Evolutionary conservation across 2,329 filamentous ascomycete genomes (phyloP).

Genomic region (Coniochaeta sp.): DNA sequence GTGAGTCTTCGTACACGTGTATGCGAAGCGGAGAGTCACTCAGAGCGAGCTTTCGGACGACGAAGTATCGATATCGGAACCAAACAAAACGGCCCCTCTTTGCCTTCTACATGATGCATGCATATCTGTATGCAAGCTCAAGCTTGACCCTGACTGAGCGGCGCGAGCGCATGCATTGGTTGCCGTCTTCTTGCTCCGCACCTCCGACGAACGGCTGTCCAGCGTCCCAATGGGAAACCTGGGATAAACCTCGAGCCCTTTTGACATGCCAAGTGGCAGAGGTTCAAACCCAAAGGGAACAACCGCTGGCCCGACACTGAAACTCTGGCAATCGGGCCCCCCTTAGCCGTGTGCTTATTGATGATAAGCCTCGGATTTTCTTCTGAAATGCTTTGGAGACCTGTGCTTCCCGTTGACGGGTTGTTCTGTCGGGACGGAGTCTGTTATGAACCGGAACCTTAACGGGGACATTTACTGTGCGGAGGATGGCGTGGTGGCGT

Average conservation of each 20-base stretch:
- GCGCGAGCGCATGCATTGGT: conserved; percentile 24
- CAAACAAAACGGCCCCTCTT: neutral
- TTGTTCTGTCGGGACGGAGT: no score
- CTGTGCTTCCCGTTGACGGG: neutral
- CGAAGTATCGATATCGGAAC: neutral
- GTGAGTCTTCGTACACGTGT: neutral
- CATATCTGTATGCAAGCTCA: conserved; percentile 2
- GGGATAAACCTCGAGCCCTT: neutral
- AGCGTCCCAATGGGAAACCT: neutral
- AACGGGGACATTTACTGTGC: no score
- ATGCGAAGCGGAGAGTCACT: neutral
- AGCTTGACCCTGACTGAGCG: conserved; percentile 22
- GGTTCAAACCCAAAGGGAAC: neutral
- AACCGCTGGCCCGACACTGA: no score
- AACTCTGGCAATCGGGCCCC: no score
- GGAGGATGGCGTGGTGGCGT: no score
- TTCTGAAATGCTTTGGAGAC: neutral
- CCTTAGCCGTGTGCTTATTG: no score
- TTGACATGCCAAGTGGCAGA: neutral
- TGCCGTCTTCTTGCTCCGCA: conserved; percentile 15
- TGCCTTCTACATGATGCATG: neutral
- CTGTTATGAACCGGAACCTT: no score
- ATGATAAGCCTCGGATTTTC: no score
- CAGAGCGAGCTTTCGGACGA: neutral
- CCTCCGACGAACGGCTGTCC: conserved; percentile 7